These are phyloP conservation scores for Phytophthora litchii DNA, from an alignment of 352 stramenopile species.

Conservation along the genomic window DNA sequence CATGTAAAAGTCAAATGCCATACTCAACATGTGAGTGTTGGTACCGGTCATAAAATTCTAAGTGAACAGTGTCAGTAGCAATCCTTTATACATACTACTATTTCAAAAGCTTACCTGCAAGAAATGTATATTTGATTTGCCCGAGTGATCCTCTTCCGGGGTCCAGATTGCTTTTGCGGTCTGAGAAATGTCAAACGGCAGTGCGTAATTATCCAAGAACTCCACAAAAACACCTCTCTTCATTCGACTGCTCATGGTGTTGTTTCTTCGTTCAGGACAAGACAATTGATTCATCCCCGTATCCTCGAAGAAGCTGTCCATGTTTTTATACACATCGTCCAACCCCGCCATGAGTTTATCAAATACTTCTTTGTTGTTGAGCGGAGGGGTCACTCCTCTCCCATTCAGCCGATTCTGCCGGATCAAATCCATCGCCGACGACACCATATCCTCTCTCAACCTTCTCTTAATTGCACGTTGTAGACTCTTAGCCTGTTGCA, in stretches of 20 bases:
- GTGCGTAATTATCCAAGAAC: slow-evolving; percentile 27
- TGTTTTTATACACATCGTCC: slow-evolving; percentile 8
- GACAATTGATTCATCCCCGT: slow-evolving; percentile 10
- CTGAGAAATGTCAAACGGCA: slow-evolving; percentile 21
- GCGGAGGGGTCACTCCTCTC: slow-evolving; percentile 22
- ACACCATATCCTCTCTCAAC: slow-evolving; percentile 9
- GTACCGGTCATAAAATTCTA: slow-evolving; percentile 17
- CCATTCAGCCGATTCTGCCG: slow-evolving; percentile 7
- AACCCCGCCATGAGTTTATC: slow-evolving; percentile 19
- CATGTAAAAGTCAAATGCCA: slow-evolving; percentile 17
- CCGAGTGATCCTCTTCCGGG: neutral
- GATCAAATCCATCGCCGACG: slow-evolving; percentile 21
- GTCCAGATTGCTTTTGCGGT: slow-evolving; percentile 27
- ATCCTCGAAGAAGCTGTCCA: slow-evolving; percentile 17
- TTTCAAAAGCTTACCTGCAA: slow-evolving; percentile 11
- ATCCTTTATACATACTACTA: neutral
- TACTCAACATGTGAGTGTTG: slow-evolving; percentile 25
- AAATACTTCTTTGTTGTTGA: slow-evolving; percentile 27
- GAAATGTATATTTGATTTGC: slow-evolving; percentile 2
- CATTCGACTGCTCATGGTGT: neutral
- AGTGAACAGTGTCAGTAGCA: no score
- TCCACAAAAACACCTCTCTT: slow-evolving; percentile 13
- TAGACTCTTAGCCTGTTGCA: slow-evolving; percentile 26
- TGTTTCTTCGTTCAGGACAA: slow-evolving; percentile 23
- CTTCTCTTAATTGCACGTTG: slow-evolving; percentile 29